phyloP scores from a whole-genome alignment of 106 monocot species.

The Phalaenopsis aphrodite region DNA sequence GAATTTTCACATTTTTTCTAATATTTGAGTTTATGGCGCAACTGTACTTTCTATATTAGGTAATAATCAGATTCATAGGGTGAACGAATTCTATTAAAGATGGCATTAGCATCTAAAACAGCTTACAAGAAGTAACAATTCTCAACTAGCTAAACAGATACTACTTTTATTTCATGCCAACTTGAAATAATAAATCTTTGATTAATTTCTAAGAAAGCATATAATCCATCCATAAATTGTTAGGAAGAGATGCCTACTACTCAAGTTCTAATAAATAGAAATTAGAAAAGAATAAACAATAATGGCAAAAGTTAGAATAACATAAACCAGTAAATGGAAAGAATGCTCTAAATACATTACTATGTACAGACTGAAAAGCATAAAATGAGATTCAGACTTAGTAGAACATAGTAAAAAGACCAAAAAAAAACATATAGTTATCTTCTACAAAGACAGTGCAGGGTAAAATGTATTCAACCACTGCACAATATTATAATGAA shows the following conservation, averaged over 20 bases:
- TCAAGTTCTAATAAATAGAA: background rate
- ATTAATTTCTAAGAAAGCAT: background rate
- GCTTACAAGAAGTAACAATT: background rate
- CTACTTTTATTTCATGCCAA: background rate
- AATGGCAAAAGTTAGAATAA: background rate
- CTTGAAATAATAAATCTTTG: background rate
- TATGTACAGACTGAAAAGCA: background rate
- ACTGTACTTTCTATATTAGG: background rate
- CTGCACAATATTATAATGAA: background rate
- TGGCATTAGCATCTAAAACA: background rate
- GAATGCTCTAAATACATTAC: background rate
- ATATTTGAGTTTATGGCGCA: background rate
- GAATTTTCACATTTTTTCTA: background rate
- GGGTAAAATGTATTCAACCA: background rate
- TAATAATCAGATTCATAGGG: background rate
- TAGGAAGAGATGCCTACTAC: background rate
- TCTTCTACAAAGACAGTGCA: background rate
- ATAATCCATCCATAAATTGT: slow-evolving; percentile 3
- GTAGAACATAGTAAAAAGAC: background rate
- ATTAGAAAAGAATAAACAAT: background rate
- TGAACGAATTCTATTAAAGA: background rate
- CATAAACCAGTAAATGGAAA: background rate
- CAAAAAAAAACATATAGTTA: background rate
- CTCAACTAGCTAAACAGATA: background rate
- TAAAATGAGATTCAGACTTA: background rate